Evolutionary conservation across 345 rosid genomes (phyloP), one percentile per base, ranked within the genome.

Genomic region (Fremontodendron californicum): DNA sequence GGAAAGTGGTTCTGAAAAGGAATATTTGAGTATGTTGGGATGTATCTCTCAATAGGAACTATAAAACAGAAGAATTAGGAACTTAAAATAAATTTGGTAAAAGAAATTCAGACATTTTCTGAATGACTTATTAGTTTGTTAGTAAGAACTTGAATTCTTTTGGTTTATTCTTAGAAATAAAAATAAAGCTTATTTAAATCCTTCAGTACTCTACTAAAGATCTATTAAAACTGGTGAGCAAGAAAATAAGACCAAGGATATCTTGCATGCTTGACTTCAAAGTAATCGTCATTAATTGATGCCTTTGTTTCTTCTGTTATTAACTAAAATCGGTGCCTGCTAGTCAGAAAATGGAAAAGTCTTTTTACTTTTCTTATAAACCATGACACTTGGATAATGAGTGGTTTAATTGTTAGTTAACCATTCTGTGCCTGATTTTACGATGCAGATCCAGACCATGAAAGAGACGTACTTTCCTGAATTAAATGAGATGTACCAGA

Each of bases 401-500:
- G 48, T 64, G 64, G 27, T 65, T 70, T 29, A 48, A 70, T 48
- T 70, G 43, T 48, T 48, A 25, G 25, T 71, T 71, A 37, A 66
- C 16, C 37, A 52, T 40, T n/a, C 65, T 65, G n/a, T 64, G 27
- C 21, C 9, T 25, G 58, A 42, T 54, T 77, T 61, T 27, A 16
- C 73, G 29, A 18, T 81, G 79, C 74, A 85, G 86, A 83, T 85
- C 23, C 83, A 66, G 76, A 46, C 77, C 51, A 13, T 85, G 77
- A 83, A 62, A 49, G 77, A 79, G 11, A 55, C 9, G 61, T 74
- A 91, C 81, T 62, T 78, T 0, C 73, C 78, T 70, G 75, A 84
- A 54, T 61, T 91, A 52, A 77, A 21, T 81, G 78, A 71, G 66
- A 62, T 85, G 81, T 10, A 75, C 81, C 76, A 81, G 60, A 87